phyloP scores from a whole-genome alignment of 345 rosid species.

The Viola odorata region DNA sequence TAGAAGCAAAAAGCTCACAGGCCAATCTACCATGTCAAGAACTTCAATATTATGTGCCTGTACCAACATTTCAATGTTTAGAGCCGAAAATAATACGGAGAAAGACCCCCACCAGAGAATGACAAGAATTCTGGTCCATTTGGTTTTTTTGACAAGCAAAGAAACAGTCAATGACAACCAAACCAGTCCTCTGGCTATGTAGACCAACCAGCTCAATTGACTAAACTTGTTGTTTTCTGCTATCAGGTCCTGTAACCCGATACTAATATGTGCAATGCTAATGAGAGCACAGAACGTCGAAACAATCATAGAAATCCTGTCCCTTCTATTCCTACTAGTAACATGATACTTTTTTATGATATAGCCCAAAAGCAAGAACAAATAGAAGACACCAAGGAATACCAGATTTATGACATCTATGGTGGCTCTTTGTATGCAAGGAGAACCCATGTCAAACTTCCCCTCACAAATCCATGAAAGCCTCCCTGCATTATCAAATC shows the following conservation, averaged over 20 bases:
- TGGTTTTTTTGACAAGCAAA: constrained; percentile 44
- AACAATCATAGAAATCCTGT: constrained; percentile 32
- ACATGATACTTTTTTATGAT: neutral
- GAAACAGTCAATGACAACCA: constrained; percentile 63
- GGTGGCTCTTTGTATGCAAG: constrained; percentile 44
- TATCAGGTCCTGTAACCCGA: constrained; percentile 36
- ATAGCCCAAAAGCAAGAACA: neutral
- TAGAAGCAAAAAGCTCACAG: constrained; percentile 44
- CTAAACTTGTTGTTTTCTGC: constrained; percentile 6
- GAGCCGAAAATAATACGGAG: constrained; percentile 39
- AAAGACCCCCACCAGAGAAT: constrained; percentile 66
- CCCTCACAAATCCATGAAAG: constrained; percentile 49
- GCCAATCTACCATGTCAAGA: constrained; percentile 41
- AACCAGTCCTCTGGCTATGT: constrained; percentile 43
- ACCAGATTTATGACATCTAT: constrained; percentile 46
- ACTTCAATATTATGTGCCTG: constrained; percentile 26
- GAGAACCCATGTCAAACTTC: constrained; percentile 23
- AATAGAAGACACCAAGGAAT: neutral
- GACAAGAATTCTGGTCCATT: constrained; percentile 33
- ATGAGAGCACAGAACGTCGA: constrained; percentile 40
- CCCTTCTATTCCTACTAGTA: constrained; percentile 24
- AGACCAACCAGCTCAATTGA: constrained; percentile 25
- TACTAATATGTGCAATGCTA: constrained; percentile 33
- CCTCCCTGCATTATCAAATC: constrained; percentile 33
- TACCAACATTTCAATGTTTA: constrained; percentile 32